phyloP scores from a whole-genome alignment of 345 rosid species.

The Draba incana region DNA sequence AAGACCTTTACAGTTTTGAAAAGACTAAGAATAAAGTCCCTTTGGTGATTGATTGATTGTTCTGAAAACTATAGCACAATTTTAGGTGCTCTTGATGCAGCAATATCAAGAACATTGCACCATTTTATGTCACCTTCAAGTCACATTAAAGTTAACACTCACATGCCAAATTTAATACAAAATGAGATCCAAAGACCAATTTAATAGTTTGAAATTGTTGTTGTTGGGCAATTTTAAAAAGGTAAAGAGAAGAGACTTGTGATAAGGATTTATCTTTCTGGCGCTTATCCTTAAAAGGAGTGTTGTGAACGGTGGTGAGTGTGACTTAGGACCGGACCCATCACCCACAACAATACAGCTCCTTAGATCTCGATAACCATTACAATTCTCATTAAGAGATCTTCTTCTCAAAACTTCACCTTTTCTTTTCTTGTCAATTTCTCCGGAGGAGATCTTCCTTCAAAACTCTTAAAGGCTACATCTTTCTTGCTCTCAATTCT shows the following conservation, averaged over 20 bases:
- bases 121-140: slow-evolving; percentile 42
- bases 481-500: slow-evolving; percentile 10
- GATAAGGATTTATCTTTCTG: not conserved
- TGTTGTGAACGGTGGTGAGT: slow-evolving; percentile 32
- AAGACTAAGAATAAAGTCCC: slow-evolving; percentile 28
- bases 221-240: not conserved
- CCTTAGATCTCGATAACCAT: slow-evolving; percentile 32
- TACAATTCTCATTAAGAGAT: slow-evolving; percentile 25
- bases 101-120: slow-evolving; percentile 19
- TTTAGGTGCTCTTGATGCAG: slow-evolving; percentile 10
- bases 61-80: not conserved
- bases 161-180: slow-evolving; percentile 11
- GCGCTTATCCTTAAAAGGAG: slow-evolving; percentile 36
- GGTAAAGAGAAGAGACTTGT: not conserved
- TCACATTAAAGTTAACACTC: slow-evolving; percentile 36
- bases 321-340: slow-evolving; percentile 36
- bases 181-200: not conserved
- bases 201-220: too few relatives aligned
- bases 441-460: slow-evolving; percentile 26
- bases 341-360: slow-evolving; percentile 30
- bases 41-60: slow-evolving; percentile 18
- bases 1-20: not conserved
- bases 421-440: not conserved
- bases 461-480: not conserved
- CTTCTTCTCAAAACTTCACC: slow-evolving; percentile 23